phyloP scores from a whole-genome alignment of 1,284 basidiomycete species.

The Ceratobasidium sp. region DNA sequence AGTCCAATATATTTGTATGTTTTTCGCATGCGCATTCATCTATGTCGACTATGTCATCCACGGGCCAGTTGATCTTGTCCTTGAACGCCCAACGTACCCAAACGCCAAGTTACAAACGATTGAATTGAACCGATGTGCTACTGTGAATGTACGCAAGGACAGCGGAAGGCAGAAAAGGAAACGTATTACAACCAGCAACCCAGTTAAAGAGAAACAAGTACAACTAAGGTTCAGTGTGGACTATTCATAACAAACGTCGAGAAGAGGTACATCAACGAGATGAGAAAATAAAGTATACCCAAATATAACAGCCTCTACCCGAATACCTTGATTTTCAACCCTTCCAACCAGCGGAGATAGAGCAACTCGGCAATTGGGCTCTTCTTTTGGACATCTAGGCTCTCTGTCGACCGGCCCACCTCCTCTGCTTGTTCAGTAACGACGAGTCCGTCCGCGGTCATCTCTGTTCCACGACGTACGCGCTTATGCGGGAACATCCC shows the following conservation, averaged over 20 bases:
- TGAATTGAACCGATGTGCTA: conserved; percentile 11
- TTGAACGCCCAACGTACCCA: neutral
- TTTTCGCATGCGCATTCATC: conserved; percentile 41
- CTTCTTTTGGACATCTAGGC: conserved; percentile 52
- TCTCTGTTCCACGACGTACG: conserved; percentile 79
- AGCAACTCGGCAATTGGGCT: conserved; percentile 90
- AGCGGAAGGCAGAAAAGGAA: neutral
- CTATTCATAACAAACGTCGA: conserved; percentile 17
- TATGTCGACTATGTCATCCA: conserved; percentile 46
- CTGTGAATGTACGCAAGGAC: conserved; percentile 12
- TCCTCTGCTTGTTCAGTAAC: conserved; percentile 80
- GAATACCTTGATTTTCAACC: conserved; percentile 77
- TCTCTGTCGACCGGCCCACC: conserved; percentile 51
- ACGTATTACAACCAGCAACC: conserved; percentile 14
- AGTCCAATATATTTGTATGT: conserved; percentile 46
- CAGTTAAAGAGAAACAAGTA: conserved; percentile 12
- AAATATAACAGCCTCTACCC: conserved; percentile 62
- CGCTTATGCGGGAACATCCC: conserved; percentile 80
- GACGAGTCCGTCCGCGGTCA: conserved; percentile 80
- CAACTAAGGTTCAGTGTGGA: conserved; percentile 21
- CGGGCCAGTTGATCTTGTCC: conserved; percentile 13
- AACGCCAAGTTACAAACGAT: neutral
- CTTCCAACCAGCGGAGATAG: conserved; percentile 96
- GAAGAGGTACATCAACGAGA: neutral
- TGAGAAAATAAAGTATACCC: conserved; percentile 34